Conservation (phyloP, 148 eudicot species). For the Vaccinium macrocarpon region DNA sequence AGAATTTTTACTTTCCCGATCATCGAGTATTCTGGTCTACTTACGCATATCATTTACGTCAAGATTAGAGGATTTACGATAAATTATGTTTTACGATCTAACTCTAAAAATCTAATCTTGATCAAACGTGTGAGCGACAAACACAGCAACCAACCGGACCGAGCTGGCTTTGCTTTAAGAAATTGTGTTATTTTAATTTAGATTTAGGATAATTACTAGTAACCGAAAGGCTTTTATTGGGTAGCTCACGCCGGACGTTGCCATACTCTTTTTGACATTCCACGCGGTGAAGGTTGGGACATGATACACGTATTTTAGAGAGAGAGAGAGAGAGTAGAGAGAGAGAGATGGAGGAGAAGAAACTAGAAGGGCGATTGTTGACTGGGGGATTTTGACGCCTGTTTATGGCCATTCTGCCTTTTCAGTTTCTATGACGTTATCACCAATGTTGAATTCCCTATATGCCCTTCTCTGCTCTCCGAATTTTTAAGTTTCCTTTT, state of each 20-base stretch:
- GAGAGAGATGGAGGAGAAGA: constrained; percentile 16
- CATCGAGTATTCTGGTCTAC: too few species aligned
- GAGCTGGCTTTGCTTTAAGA: neutral
- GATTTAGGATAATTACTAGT: neutral
- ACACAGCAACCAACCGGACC: too few species aligned
- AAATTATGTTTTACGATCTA: too few species aligned
- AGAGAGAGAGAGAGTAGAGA: constrained; percentile 7
- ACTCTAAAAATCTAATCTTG: too few species aligned
- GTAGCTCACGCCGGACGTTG: neutral
- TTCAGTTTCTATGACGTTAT: constrained; percentile 3
- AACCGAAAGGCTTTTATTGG: neutral
- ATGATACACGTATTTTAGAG: neutral
- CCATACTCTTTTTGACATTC: neutral
- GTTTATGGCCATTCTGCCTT: neutral
- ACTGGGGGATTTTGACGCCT: constrained; percentile 30
- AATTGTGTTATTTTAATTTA: neutral
- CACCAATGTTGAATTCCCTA: neutral
- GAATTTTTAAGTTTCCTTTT: neutral
- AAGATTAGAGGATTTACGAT: too few species aligned
- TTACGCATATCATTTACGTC: too few species aligned
- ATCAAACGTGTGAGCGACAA: too few species aligned
- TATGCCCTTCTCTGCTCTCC: neutral
- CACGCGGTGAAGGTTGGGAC: constrained; percentile 2
- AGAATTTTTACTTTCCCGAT: neutral
- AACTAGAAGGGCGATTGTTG: constrained; percentile 15